Conservation (phyloP, 306 rosid genomes). For the Prunus campanulata region DNA sequence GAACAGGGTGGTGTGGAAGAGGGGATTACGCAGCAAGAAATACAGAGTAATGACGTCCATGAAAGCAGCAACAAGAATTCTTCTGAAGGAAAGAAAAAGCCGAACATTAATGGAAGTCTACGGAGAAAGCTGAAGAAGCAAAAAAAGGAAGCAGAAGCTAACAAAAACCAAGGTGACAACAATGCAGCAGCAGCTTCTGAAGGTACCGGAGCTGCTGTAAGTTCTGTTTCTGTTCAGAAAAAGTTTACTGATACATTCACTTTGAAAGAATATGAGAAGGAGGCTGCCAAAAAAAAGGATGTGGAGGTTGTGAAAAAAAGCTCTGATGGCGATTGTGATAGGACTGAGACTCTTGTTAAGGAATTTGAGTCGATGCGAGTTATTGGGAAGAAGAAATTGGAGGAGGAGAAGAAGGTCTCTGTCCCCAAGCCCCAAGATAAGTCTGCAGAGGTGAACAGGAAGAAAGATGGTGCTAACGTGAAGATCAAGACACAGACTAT, state of each 20-base stretch:
- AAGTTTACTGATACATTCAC: neutral
- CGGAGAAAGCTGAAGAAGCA: neutral
- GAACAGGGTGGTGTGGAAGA: neutral
- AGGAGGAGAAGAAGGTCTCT: neutral
- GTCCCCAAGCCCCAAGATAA: neutral
- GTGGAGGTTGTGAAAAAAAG: neutral
- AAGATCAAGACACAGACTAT: neutral
- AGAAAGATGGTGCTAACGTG: neutral
- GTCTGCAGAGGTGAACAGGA: neutral
- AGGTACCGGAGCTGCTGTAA: neutral
- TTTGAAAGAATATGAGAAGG: neutral
- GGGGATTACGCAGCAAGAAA: neutral
- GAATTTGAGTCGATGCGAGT: neutral
- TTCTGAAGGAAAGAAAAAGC: neutral
- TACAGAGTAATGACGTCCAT: neutral
- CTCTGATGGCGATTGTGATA: neutral
- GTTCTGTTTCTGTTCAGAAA: neutral
- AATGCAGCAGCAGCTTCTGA: neutral
- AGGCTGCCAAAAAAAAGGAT: neutral
- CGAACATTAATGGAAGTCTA: neutral
- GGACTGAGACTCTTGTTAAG: neutral
- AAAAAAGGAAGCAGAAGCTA: neutral
- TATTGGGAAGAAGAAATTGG: neutral
- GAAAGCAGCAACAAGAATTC: neutral
- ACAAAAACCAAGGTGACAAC: neutral